Evolutionary conservation across 2,329 filamentous ascomycete species (phyloP).

Genomic region (Albifimbria verrucaria): DNA sequence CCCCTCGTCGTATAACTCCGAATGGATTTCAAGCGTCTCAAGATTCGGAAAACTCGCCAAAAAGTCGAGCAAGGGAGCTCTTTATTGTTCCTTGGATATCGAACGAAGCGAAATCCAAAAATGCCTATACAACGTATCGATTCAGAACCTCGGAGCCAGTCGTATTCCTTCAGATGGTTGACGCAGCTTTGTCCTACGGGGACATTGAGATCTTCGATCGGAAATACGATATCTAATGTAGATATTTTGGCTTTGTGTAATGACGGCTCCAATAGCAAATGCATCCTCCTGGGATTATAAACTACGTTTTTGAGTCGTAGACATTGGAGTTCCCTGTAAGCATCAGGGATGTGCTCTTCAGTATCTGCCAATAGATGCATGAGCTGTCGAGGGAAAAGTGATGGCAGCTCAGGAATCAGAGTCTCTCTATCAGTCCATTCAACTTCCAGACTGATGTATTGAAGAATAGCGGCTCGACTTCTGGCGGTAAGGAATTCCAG

Average conservation of each 20-base stretch:
- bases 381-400: no score
- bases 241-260: constrained; percentile 24
- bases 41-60: constrained; percentile 33
- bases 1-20: constrained; percentile 24
- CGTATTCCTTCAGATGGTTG: constrained; percentile 25
- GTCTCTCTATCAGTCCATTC: no score
- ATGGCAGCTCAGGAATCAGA: no score
- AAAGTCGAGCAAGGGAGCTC: constrained; percentile 30
- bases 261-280: constrained; percentile 19
- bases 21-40: constrained; percentile 31
- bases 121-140: constrained; percentile 31
- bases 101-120: constrained; percentile 30
- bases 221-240: constrained; percentile 34
- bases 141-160: constrained; percentile 31
- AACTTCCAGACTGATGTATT: no score
- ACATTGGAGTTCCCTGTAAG: constrained; percentile 22
- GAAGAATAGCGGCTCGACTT: no score
- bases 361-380: neutral
- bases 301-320: constrained; percentile 23
- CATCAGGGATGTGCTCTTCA: constrained; percentile 10
- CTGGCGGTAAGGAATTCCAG: no score
- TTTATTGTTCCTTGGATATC: constrained; percentile 21
- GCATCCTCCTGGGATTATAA: constrained; percentile 19
- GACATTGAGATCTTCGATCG: constrained; percentile 18
- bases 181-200: constrained; percentile 20